Percentiles rank a stretch among this genome's conserved stretches.
These are phyloP conservation scores for Funneliformis caledonium DNA, from an alignment of 371 early-diverging fungal genomes.

Conservation along the genomic window DNA sequence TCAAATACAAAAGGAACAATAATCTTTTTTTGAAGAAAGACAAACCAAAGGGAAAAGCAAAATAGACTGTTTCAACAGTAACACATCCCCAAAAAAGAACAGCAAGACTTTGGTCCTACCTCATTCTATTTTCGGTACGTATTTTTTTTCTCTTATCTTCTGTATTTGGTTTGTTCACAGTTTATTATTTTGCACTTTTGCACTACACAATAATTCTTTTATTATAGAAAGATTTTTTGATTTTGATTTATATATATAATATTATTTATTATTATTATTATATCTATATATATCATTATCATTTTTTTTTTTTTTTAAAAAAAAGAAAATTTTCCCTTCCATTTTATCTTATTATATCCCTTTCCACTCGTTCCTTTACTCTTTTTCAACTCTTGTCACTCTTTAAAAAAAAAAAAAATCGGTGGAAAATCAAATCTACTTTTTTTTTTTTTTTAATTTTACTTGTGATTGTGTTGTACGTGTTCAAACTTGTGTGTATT, in stretches of 20 bases:
- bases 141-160: constrained; percentile 15
- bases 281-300: neutral
- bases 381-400: too few species aligned
- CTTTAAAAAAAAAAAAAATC: too few species aligned
- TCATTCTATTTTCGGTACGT: constrained; percentile 18
- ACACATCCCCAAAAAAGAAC: neutral
- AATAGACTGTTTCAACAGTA: neutral
- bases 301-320: too few species aligned
- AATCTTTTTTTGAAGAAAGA: neutral
- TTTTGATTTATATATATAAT: neutral
- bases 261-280: neutral
- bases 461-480: too few species aligned
- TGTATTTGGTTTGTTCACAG: constrained; percentile 10
- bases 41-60: neutral
- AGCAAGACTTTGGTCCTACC: neutral
- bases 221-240: constrained; percentile 1
- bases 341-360: constrained; percentile 15
- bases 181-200: neutral
- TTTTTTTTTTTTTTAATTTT: too few species aligned
- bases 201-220: constrained; percentile 9
- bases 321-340: too few species aligned
- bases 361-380: neutral
- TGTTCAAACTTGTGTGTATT: too few species aligned
- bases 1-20: neutral
- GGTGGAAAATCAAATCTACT: too few species aligned